Conservation (phyloP, 805 yeast genomes). For the Candida palmyrensis region DNA sequence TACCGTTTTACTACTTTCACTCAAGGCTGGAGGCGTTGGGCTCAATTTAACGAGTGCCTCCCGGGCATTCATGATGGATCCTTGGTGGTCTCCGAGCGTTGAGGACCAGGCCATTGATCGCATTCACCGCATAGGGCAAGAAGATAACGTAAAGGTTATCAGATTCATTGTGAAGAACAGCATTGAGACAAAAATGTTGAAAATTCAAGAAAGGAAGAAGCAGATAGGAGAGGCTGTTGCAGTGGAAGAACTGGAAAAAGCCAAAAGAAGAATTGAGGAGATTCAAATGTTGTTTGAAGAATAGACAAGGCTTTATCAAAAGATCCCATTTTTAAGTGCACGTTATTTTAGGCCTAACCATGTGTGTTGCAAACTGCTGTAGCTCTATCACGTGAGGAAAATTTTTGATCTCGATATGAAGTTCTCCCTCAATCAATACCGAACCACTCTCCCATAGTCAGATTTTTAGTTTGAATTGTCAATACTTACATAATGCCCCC, state of each 20-base stretch:
- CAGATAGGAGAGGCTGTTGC: constrained; percentile 78
- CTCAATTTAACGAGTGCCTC: constrained; percentile 82
- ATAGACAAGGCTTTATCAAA: too few relatives aligned
- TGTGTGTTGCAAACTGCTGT: too few relatives aligned
- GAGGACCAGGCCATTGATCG: constrained; percentile 92
- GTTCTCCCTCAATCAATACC: neutral
- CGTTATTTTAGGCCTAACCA: too few relatives aligned
- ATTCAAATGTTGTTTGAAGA: constrained; percentile 62
- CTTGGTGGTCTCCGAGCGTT: constrained; percentile 95
- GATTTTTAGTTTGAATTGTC: neutral
- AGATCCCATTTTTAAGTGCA: too few relatives aligned
- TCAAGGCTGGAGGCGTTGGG: constrained; percentile 95
- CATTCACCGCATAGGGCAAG: constrained; percentile 87
- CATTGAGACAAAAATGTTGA: constrained; percentile 84
- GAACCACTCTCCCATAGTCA: too few relatives aligned
- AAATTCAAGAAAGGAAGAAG: constrained; percentile 79
- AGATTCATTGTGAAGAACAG: constrained; percentile 79
- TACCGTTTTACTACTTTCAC: constrained; percentile 60
- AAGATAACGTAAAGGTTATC: constrained; percentile 61
- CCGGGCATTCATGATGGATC: constrained; percentile 86
- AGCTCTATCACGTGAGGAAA: too few relatives aligned
- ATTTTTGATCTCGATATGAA: neutral
- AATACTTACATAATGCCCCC: constrained; percentile 46
- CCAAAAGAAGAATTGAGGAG: constrained; percentile 67
- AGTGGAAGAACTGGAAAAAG: constrained; percentile 67